Evolutionary conservation across 176 grass and related monocot species (phyloP), one percentile per base, ranked within the genome.

Genomic region (Neostapfia colusana): DNA sequence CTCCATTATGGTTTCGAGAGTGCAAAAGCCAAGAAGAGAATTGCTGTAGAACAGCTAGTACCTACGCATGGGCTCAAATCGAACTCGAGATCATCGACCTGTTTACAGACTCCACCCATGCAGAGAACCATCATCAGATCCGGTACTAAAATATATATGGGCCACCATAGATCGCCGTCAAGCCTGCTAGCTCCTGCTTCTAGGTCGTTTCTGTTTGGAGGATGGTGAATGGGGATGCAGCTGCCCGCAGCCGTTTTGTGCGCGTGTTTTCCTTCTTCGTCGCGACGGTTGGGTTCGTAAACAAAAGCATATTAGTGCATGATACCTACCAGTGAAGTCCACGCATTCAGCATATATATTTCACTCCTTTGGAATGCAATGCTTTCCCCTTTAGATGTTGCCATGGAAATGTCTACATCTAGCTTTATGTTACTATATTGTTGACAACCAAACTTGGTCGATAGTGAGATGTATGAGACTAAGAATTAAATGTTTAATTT

Each of bases 81-180:
- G 48, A 73, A 39, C 53, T 15, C 41, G 69, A 31, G 25, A 54
- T 54, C 1, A 0, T 51, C 17, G 44, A 50, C 34, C 43, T 28
- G 56, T 34, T 34, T 31, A 62, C 15, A 31, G 75, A 27, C 65
- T 35, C 28, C 39, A 78, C 56, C 65, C 57, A 25, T 42, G 17
- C 38, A 76, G 58, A 57, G 17, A 21, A 31, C 73, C 65, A 41
- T 49, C 67, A 59, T 82, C 57, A 82, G 48, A 49, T 60, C 70
- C 10, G 41, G 74, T 24, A 57, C 23, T 73, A 68, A 53, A 74
- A 83, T 53, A 84, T 62, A 83, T 53, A 84, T 62, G 71, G 71
- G 31, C 64, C 18, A 80, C 70, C 64, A 65, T 71, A 71, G 81
- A 88, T 84, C 76, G 81, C 86, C 84, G 81, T 84, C 64, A 65